Evolutionary conservation across 192 early-diverging fungal genomes (phyloP), one percentile per base, ranked within the genome.

Genomic region (Umbelopsis isabellina): DNA sequence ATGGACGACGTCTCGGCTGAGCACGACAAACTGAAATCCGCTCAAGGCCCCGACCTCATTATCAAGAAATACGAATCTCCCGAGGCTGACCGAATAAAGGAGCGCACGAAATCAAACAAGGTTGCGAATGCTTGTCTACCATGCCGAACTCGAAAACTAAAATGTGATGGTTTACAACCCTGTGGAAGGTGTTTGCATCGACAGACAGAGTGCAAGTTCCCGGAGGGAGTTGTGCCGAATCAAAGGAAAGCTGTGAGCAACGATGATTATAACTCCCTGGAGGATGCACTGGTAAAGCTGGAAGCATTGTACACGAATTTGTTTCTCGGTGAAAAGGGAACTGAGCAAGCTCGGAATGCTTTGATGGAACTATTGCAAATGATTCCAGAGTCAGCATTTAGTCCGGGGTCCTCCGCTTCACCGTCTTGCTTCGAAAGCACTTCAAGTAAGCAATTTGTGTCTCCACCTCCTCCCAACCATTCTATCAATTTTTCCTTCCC

Each of bases 1-100:
- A 61, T 61, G 30, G 55, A 61, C 23, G 55, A 61, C 16, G 55
- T 61, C 30, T 61, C 55, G 13, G 55, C 55, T 61, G 55, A 61
- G 33, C 55, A 61, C 30, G 55, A 61, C 55, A 61, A 61, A 35
- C 55, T 27, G 16, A 61, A 61, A 61, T 61, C 55, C 25, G 55
- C 55, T n/a, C 55, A 61, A 16, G 55, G 55, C 2, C 33, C 55
- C 33, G 55, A 35, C 33, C 55, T 61, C 12, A 61, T 61, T 35
- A 35, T 61, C 2, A 61, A 61, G 15, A 35, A 61, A 35, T 61
- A 61, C 33, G 55, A 61, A 35, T 61, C 55, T 61, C 55, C 55
- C 13, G 55, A 61, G 18, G 55, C 55, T n/a, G 55, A 61, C 18
- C 55, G 55, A 61, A 61, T 15, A 15, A 61, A 61, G 18, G 55